These are phyloP conservation scores for Trichoderma erinaceum DNA, from an alignment of 495 filamentous ascomycete species.

Conservation along the genomic window DNA sequence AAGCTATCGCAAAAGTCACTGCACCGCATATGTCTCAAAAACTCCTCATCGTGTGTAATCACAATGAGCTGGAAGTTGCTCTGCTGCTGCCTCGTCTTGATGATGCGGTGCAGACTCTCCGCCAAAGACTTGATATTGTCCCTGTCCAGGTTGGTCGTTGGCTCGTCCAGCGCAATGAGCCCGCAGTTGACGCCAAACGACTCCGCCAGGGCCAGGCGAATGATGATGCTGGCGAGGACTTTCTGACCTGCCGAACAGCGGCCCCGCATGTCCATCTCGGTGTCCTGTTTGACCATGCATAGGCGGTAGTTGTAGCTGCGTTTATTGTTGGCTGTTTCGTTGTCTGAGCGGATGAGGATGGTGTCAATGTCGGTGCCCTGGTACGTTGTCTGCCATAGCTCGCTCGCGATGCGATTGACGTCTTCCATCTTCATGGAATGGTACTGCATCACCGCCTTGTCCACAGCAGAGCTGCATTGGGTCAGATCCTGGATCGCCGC, in stretches of 20 bases:
- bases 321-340: constrained; percentile 66
- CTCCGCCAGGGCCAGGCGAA: constrained; percentile 91
- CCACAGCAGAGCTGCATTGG: constrained; percentile 71
- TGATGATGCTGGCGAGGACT: constrained; percentile 95
- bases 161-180: constrained; percentile 94
- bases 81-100: constrained; percentile 75
- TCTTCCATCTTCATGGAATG: constrained; percentile 97
- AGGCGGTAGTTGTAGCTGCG: constrained; percentile 96
- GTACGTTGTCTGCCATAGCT: constrained; percentile 95
- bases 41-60: constrained; percentile 98
- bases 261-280: constrained; percentile 99
- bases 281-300: constrained; percentile 94
- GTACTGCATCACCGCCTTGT: constrained; percentile 95
- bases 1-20: constrained; percentile 92
- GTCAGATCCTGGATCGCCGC: constrained; percentile 85
- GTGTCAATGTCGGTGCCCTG: constrained; percentile 97
- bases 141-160: constrained; percentile 91
- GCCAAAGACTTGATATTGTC: constrained; percentile 92
- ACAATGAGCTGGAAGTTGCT: constrained; percentile 96
- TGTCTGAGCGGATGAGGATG: constrained; percentile 88
- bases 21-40: constrained; percentile 86
- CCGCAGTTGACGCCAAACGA: constrained; percentile 96
- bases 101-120: constrained; percentile 77
- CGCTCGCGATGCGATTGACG: constrained; percentile 89
- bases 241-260: constrained; percentile 95